These are phyloP conservation scores for Prosopis cineraria DNA, from an alignment of 306 rosid species.

Conservation along the genomic window DNA sequence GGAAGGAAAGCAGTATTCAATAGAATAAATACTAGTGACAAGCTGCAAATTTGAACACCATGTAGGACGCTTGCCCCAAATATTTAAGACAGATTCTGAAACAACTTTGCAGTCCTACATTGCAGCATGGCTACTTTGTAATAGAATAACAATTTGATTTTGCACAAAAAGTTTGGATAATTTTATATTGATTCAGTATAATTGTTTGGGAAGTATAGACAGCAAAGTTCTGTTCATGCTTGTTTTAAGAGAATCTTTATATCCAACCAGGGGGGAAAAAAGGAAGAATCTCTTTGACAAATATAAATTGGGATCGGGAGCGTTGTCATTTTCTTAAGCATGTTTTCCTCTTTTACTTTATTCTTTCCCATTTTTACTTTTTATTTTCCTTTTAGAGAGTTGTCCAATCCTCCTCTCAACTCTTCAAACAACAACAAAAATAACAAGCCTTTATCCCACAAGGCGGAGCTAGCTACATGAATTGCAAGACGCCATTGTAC, in stretches of 20 bases:
- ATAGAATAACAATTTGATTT: not conserved
- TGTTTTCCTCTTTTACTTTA: not conserved
- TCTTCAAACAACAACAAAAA: too few species aligned
- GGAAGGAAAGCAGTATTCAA: not conserved
- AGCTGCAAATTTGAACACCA: not conserved
- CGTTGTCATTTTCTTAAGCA: not conserved
- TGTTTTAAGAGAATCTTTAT: not conserved
- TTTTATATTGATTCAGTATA: not conserved
- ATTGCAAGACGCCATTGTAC: too few species aligned
- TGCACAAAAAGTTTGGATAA: not conserved
- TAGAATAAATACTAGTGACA: not conserved
- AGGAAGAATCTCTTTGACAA: not conserved
- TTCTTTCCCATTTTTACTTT: not conserved
- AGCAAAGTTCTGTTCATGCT: not conserved
- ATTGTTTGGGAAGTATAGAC: not conserved
- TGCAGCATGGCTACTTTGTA: not conserved
- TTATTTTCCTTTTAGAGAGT: not conserved
- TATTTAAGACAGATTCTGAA: not conserved
- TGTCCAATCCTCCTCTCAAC: not conserved
- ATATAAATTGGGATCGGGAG: not conserved
- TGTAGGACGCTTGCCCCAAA: not conserved
- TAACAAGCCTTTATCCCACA: too few species aligned
- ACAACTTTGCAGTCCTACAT: not conserved
- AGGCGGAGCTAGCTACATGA: too few species aligned
- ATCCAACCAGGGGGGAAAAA: not conserved